Conservation (phyloP, 768 basidiomycete genomes). For the Pleurotus eryngii region DNA sequence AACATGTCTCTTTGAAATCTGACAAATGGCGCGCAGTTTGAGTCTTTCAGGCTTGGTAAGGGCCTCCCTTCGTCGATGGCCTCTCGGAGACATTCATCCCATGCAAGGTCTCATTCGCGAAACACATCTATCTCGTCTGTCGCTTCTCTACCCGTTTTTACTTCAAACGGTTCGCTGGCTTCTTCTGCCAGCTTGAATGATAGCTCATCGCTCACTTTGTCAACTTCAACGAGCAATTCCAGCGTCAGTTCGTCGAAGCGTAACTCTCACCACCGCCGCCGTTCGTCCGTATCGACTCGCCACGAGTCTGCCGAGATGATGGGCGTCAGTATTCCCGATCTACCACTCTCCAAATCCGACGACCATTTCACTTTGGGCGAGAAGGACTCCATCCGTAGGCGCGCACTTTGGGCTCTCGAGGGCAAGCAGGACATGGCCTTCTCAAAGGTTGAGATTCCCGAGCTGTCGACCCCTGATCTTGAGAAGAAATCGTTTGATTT, state of each 20-base stretch:
- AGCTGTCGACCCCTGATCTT: constrained; percentile 57
- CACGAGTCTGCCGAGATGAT: constrained; percentile 89
- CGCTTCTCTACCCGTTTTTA: constrained; percentile 38
- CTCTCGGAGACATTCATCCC: constrained; percentile 40
- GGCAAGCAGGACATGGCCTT: constrained; percentile 72
- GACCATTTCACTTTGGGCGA: constrained; percentile 69
- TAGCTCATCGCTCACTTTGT: constrained; percentile 27
- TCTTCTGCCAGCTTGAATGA: constrained; percentile 35
- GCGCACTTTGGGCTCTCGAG: constrained; percentile 85
- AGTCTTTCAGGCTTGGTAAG: constrained; percentile 69
- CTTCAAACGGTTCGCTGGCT: constrained; percentile 32
- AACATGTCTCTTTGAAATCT: neutral
- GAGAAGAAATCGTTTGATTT: constrained; percentile 62
- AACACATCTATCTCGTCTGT: constrained; percentile 55
- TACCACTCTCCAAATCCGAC: constrained; percentile 57
- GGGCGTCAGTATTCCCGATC: constrained; percentile 71
- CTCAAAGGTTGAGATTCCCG: constrained; percentile 81
- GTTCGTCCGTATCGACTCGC: constrained; percentile 86
- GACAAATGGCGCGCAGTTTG: constrained; percentile 44
- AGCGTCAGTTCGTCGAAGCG: constrained; percentile 43
- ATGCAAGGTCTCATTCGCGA: constrained; percentile 71
- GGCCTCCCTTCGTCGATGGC: constrained; percentile 29
- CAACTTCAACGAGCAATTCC: constrained; percentile 18
- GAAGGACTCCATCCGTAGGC: constrained; percentile 75
- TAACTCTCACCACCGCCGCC: constrained; percentile 80